Evolutionary conservation across 2,329 filamentous ascomycete species (phyloP), one percentile per base, ranked within the genome.

Genomic region (Elsinoe fawcettii): DNA sequence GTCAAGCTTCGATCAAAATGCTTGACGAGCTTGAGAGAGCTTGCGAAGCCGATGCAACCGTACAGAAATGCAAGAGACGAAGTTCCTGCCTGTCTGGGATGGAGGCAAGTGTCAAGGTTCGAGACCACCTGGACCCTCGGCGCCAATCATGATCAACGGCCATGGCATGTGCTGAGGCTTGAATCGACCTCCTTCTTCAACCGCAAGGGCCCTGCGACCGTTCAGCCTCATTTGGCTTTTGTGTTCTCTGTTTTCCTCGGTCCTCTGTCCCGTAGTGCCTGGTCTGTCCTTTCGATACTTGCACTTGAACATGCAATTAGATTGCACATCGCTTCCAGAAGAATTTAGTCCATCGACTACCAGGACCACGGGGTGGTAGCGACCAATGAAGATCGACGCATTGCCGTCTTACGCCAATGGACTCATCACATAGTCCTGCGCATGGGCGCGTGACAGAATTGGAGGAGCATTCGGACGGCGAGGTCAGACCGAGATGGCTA

Each of bases 251-350:
- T 39, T 53, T 23, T 39, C 25, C 25, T 51, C 25, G 46, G 30
- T 34, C 20, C 25, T 14, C 18, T 51, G 20, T 20, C 20, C 27
- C 27, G n/a, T 51, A 51, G 46, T 18, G 46, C 25, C n/a, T 51
- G 46, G 46, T 51, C 46, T 51, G 46, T 51, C 14, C 27, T 18
- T 34, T 25, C 46, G 34, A 7, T 51, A 51, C n/a, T 37, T 37
- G 16, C 49, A 25, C 11, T 23, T 16, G 12, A 53, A 7, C 49
- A 53, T 36, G 49, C 34, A 36, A 53, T 12, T 39, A 53, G 22
- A 53, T 53, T 53, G 49, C 49, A 53, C 49, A 53, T 53, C 49
- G 49, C 49, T 53, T 53, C 34, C 49, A 53, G 34, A 36, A 36
- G 49, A 39, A 34, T 7, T 16, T 23, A 53, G 34, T 23, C 8